phyloP scores from a whole-genome alignment of 2,329 filamentous ascomycete genomes.

The Neonectria neomacrospora region DNA sequence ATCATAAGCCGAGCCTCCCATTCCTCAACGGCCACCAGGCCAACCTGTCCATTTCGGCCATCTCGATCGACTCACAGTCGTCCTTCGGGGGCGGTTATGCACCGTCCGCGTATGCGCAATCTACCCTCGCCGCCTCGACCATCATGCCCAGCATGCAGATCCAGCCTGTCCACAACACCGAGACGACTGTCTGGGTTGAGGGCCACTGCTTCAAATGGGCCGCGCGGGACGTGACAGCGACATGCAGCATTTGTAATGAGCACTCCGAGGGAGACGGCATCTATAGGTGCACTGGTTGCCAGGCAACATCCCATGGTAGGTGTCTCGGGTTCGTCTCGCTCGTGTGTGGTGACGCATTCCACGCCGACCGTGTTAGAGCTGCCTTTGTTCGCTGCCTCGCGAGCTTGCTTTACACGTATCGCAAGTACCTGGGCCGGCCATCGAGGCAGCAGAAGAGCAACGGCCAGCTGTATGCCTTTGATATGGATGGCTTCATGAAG shows the following conservation, averaged over 20 bases:
- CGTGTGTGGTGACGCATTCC: conserved; percentile 72
- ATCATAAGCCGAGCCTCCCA: conserved; percentile 77
- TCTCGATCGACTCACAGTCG: conserved; percentile 73
- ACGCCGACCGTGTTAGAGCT: conserved; percentile 69
- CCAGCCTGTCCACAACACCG: conserved; percentile 81
- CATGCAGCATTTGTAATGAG: conserved; percentile 81
- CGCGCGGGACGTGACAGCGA: conserved; percentile 66
- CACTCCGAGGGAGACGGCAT: conserved; percentile 77
- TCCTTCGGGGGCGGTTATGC: conserved; percentile 79
- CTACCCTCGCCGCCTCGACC: conserved; percentile 85
- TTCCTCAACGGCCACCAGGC: conserved; percentile 75
- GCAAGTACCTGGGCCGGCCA: conserved; percentile 70
- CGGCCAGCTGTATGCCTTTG: conserved; percentile 71
- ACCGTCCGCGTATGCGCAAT: conserved; percentile 85
- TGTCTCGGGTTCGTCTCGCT: conserved; percentile 71
- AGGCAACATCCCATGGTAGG: conserved; percentile 65
- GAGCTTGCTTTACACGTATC: conserved; percentile 74
- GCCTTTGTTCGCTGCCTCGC: conserved; percentile 73
- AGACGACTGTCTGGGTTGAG: conserved; percentile 85
- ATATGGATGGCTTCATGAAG: conserved; percentile 73
- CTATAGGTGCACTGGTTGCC: conserved; percentile 78
- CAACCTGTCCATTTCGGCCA: conserved; percentile 68
- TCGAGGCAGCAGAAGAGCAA: conserved; percentile 69
- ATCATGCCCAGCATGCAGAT: conserved; percentile 88
- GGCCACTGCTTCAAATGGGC: conserved; percentile 82